phyloP scores from a whole-genome alignment of 2,329 filamentous ascomycete genomes.

The Aspergillus sp. region DNA sequence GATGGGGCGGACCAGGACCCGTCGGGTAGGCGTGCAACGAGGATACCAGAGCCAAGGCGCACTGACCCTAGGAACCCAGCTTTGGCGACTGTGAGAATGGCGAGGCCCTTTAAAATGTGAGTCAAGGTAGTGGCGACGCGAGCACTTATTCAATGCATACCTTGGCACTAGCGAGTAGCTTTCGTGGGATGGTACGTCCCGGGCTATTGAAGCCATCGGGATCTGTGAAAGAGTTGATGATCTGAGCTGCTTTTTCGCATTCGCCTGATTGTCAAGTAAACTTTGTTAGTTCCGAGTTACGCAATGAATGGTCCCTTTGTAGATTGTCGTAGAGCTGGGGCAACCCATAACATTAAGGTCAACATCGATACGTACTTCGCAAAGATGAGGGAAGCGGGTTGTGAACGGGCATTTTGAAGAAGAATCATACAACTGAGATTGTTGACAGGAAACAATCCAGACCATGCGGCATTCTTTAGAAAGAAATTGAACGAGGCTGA shows the following conservation, averaged over 20 bases:
- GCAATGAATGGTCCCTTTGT: neutral
- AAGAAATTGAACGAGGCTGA: neutral
- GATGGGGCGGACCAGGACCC: slow-evolving; percentile 52
- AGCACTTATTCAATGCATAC: neutral
- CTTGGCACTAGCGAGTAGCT: slow-evolving; percentile 13
- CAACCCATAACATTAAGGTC: neutral
- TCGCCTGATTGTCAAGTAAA: neutral
- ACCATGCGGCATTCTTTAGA: neutral
- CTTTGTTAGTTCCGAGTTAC: neutral
- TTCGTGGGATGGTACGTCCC: slow-evolving; percentile 7
- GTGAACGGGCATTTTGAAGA: neutral
- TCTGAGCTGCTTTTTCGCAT: slow-evolving; percentile 13
- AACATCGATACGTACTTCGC: neutral
- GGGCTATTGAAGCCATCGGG: slow-evolving; percentile 9
- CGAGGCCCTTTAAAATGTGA: slow-evolving; percentile 41
- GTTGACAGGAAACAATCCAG: neutral
- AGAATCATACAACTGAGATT: neutral
- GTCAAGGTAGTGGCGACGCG: neutral
- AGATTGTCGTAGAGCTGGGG: neutral
- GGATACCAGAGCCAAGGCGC: slow-evolving; percentile 51
- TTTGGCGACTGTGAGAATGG: slow-evolving; percentile 48
- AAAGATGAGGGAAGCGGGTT: neutral
- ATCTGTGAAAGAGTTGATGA: slow-evolving; percentile 14
- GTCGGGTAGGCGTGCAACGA: slow-evolving; percentile 48
- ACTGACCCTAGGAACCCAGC: slow-evolving; percentile 50